Base-by-base conservation (phyloP, 768 basidiomycete genomes). In the Pholiota conissans region DNA sequence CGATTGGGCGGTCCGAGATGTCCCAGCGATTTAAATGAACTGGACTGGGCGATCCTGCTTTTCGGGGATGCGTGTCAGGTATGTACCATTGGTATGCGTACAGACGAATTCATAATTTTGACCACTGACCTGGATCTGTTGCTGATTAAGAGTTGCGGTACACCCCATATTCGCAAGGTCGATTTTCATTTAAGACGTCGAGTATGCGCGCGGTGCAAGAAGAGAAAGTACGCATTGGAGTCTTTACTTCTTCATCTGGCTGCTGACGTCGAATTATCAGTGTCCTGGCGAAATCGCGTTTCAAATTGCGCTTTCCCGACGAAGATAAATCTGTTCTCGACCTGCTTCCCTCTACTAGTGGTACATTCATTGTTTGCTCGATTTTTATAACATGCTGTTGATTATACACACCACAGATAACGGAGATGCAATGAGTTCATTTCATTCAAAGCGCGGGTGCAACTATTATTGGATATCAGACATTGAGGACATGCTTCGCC, bases 381-480 rank as follows among this genome's bases (percentile, higher is more conserved):
- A 13, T 13, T 37, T 6, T 39, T 14, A 37, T 16, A 34, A 2
- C 9, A 22, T 34, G 16, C 3, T 18, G n/a, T n/a, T n/a, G n/a
- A 13, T n/a, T 1, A 34, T 20, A 13, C 8, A 13, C 26, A 2
- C 16, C 7, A 24, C 35, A 52, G 50, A 35, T 11, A 52, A 52
- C 24, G 50, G 50, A 27, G 42, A 45, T 18, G 20, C 42, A 13
- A 45, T 45, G 22, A 18, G 18, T 22, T 45, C 42, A 1, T 20
- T 45, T 10, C 42, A 45, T 10, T 20, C 42, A 3, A 45, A 45
- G 5, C 42, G 22, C 18, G 22, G 22, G 6, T 22, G 42, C 42
- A 45, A 55, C 45, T 74, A 63, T 49, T 74, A 67, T 57, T 74
- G 71, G 73, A 61, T 59, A 20, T 27, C 42, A 3, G 74, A 74